These are phyloP conservation scores for Cyamopsis tetragonoloba DNA, from an alignment of 306 rosid genomes.

Conservation along the genomic window DNA sequence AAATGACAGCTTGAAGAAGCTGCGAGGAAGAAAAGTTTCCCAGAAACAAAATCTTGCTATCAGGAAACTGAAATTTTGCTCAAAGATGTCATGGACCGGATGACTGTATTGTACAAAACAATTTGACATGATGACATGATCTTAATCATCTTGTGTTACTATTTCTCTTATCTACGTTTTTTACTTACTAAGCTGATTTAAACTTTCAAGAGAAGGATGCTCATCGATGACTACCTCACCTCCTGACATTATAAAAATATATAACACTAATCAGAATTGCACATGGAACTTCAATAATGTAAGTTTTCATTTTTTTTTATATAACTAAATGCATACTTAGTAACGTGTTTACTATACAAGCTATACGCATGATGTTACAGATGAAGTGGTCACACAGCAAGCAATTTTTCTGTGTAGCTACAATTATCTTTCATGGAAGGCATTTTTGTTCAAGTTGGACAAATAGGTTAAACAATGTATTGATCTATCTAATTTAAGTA, in stretches of 20 bases:
- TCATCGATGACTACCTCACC: no score
- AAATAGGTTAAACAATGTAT: slow-evolving; percentile 23
- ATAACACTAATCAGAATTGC: not conserved
- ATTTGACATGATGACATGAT: slow-evolving; percentile 29
- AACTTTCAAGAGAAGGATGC: not conserved
- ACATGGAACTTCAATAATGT: not conserved
- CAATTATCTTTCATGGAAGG: no score
- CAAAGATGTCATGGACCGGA: slow-evolving; percentile 77
- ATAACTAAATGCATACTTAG: not conserved
- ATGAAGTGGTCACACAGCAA: slow-evolving; percentile 21
- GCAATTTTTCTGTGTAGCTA: no score
- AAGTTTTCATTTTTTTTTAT: not conserved
- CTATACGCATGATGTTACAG: slow-evolving; percentile 59
- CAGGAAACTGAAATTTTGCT: slow-evolving; percentile 66
- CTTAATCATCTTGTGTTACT: not conserved
- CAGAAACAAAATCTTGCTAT: slow-evolving; percentile 40
- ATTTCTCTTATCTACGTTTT: not conserved
- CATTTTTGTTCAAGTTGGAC: no score
- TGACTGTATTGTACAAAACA: slow-evolving; percentile 43
- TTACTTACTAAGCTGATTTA: not conserved
- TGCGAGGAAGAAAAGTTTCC: slow-evolving; percentile 41
- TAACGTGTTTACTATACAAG: slow-evolving; percentile 54
- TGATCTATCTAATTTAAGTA: slow-evolving; percentile 5
- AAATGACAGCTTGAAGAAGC: slow-evolving; percentile 76
- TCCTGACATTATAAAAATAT: no score